Evolutionary conservation across 148 eudicot genomes (phyloP).

Genomic region (Chenopodium suecicum): DNA sequence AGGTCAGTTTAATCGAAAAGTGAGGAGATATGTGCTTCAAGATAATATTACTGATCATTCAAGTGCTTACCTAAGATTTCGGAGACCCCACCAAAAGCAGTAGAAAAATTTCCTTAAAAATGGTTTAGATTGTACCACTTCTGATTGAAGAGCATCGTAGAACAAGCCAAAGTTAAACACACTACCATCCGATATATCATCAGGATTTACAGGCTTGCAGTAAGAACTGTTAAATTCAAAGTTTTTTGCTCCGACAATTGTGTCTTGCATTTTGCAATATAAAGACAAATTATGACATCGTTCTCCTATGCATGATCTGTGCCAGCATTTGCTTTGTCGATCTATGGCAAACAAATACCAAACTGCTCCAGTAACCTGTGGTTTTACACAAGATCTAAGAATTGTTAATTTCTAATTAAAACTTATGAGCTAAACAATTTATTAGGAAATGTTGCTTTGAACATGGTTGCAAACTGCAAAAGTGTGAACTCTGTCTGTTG

Average conservation of each 20-base stretch:
- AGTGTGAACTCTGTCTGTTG: background rate
- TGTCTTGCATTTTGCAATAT: constrained; percentile 33
- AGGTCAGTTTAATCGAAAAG: background rate
- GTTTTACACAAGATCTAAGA: background rate
- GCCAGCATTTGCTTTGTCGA: constrained; percentile 61
- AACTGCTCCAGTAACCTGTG: constrained; percentile 71
- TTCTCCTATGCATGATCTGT: constrained; percentile 33
- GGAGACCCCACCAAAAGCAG: constrained; percentile 96
- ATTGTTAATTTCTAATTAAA: background rate
- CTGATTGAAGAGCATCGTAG: constrained; percentile 56
- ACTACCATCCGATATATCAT: constrained; percentile 23
- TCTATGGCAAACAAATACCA: constrained; percentile 82
- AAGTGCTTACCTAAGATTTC: constrained; percentile 59
- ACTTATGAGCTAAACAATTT: background rate
- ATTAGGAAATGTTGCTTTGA: background rate
- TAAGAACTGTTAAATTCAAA: constrained; percentile 17
- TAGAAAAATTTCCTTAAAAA: constrained; percentile 58
- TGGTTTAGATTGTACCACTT: constrained; percentile 41
- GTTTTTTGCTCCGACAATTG: background rate
- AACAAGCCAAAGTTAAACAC: constrained; percentile 73
- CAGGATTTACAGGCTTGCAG: constrained; percentile 43
- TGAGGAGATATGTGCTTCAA: background rate
- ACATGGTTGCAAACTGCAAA: background rate
- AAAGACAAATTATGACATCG: constrained; percentile 31
- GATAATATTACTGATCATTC: background rate